Evolutionary conservation across 2,329 filamentous ascomycete genomes (phyloP), one percentile per base, ranked within the genome.

Genomic region (Paecilomyces formosus): DNA sequence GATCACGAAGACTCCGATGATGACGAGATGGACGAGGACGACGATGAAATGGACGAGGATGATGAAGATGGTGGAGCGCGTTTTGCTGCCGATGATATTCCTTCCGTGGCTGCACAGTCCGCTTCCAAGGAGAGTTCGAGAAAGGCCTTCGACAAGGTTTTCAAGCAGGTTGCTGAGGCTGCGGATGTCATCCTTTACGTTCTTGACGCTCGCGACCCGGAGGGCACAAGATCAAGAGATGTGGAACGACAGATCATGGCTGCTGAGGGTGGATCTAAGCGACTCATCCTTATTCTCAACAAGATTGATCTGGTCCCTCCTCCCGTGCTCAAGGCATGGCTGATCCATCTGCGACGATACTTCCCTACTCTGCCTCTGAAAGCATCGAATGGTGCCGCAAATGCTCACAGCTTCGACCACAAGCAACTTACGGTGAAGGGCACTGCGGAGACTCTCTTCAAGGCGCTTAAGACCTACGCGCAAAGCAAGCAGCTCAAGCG

Each of bases 171-270:
- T 15, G 86, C 96, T 33, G 90, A 95, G 62, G 85, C 89, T 62
- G 89, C 92, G 55, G 92, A 97, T 71, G 92, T 97, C 28, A 83
- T 97, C 35, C 85, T 97, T 56, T 97, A 97, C 76, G 91, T 97
- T 55, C 85, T 97, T 58, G 92, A 97, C 70, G 92, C 93, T 57
- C 86, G 92, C 66, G 92, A 97, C 69, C 92, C 92, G 1, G 89
- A 95, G 72, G 90, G 91, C 60, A 97, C 92, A 30, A 84, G 92
- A 63, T 97, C 92, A 39, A 89, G 88, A 71, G 91, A 96, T 64
- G 88, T 97, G 52, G 92, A 97, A 80, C 88, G 90, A 61, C 87
- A 89, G 76, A 86, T 97, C 72, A 92, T 95, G 88, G 88, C 91
- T n/a, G 88, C 90, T 9, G 89, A 90, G 13, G 83, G 83, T 28